Evolutionary conservation across 202 grass and related monocot genomes (phyloP).

Genomic region (Setaria italica): DNA sequence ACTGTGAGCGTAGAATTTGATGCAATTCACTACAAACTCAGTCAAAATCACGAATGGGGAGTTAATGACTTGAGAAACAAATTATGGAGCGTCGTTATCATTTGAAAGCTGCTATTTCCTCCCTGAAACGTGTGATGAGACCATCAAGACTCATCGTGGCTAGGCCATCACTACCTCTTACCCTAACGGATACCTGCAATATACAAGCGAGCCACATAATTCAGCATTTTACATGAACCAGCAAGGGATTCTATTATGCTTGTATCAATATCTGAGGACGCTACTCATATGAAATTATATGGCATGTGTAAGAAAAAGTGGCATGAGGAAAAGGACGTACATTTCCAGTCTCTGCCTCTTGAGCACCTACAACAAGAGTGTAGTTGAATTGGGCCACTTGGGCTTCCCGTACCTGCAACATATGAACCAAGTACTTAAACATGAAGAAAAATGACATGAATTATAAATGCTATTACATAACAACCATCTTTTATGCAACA

Average conservation of each 20-base stretch:
- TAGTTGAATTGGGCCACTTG: constrained; percentile 95
- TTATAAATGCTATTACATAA: no score
- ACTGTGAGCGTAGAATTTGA: not conserved
- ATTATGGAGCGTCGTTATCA: constrained; percentile 41
- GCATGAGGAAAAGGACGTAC: constrained; percentile 39
- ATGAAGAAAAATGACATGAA: no score
- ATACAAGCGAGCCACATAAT: not conserved
- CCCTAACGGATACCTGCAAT: constrained; percentile 66
- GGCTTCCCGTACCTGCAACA: constrained; percentile 84
- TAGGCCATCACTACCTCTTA: constrained; percentile 66
- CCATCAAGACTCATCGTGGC: constrained; percentile 51
- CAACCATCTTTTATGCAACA: not conserved
- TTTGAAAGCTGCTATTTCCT: constrained; percentile 59
- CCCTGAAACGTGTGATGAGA: constrained; percentile 53
- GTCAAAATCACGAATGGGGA: not conserved
- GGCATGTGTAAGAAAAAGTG: not conserved
- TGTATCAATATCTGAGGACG: constrained; percentile 2
- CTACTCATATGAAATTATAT: not conserved
- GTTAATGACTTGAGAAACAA: not conserved
- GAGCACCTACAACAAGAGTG: constrained; percentile 90
- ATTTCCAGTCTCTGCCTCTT: constrained; percentile 83
- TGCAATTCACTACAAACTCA: not conserved
- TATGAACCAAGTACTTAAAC: not conserved
- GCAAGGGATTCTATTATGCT: not conserved
- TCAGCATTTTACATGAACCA: constrained; percentile 30